Conservation (phyloP, 2,329 filamentous ascomycete species). For the Stagonosporopsis tanaceti region DNA sequence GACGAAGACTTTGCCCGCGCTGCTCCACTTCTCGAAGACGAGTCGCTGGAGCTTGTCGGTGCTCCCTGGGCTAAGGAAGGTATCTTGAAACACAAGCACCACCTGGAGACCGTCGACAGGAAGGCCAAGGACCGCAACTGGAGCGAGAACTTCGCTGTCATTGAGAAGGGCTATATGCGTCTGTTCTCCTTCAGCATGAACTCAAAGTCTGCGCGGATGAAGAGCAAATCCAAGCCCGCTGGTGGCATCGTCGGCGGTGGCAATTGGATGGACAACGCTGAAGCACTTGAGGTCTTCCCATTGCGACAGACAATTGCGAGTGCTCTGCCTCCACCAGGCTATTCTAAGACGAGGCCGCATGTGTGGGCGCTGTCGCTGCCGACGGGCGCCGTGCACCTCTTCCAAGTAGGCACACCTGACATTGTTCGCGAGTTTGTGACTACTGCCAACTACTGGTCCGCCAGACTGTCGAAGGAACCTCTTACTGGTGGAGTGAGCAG, state of each 20-base stretch:
- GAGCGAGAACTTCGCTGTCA: slow-evolving; percentile 93
- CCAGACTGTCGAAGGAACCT: slow-evolving; percentile 90
- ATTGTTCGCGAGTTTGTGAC: slow-evolving; percentile 94
- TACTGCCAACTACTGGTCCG: slow-evolving; percentile 97
- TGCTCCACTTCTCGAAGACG: slow-evolving; percentile 82
- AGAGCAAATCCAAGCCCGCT: slow-evolving; percentile 64
- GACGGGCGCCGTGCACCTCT: slow-evolving; percentile 94
- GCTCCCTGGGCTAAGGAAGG: slow-evolving; percentile 99
- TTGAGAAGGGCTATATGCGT: slow-evolving; percentile 92
- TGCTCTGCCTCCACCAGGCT: slow-evolving; percentile 86
- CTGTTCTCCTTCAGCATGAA: slow-evolving; percentile 91
- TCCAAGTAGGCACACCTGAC: slow-evolving; percentile 94
- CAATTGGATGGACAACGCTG: slow-evolving; percentile 98
- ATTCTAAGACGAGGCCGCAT: slow-evolving; percentile 87
- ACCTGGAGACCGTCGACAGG: slow-evolving; percentile 88
- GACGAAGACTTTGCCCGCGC: slow-evolving; percentile 66
- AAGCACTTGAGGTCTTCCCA: slow-evolving; percentile 84
- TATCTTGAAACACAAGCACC: slow-evolving; percentile 94
- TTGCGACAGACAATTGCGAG: slow-evolving; percentile 92
- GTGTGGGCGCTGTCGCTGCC: slow-evolving; percentile 95
- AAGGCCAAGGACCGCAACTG: slow-evolving; percentile 93
- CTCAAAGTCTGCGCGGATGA: slow-evolving; percentile 74
- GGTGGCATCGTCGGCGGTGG: slow-evolving; percentile 86
- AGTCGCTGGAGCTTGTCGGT: slow-evolving; percentile 87
- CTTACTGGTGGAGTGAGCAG: slow-evolving; percentile 93